Evolutionary conservation across 1,284 basidiomycete species (phyloP).

Genomic region (Erythrobasidium hasegawianum): DNA sequence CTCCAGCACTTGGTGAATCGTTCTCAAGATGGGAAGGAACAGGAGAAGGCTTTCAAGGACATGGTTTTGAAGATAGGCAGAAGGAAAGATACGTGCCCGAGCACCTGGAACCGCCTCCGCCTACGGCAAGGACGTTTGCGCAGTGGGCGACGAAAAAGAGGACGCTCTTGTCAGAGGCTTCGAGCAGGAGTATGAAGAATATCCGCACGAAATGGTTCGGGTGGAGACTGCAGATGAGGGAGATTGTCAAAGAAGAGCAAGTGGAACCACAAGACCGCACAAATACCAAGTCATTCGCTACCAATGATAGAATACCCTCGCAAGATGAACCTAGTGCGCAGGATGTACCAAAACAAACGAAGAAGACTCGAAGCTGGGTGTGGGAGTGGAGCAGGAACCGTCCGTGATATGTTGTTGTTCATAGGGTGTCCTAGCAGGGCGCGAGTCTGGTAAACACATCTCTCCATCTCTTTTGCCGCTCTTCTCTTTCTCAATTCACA

Average conservation of each 20-base stretch:
- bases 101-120: not conserved
- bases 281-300: not conserved
- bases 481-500: no score
- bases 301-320: not conserved
- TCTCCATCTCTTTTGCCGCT: no score
- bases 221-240: slow-evolving; percentile 29
- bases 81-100: slow-evolving; percentile 30
- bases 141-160: slow-evolving; percentile 15
- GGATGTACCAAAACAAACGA: not conserved
- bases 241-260: slow-evolving; percentile 26
- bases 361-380: slow-evolving; percentile 13
- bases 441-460: no score
- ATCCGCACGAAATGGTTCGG: slow-evolving; percentile 22
- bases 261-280: not conserved
- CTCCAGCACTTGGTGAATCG: slow-evolving; percentile 18
- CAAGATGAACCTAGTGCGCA: not conserved
- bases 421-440: no score
- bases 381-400: slow-evolving; percentile 29
- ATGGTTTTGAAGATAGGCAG: slow-evolving; percentile 33
- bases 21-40: slow-evolving; percentile 27
- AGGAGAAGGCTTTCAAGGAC: slow-evolving; percentile 29
- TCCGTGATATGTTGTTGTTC: not conserved
- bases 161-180: not conserved
- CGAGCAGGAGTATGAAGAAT: slow-evolving; percentile 16
- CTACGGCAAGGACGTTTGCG: not conserved